Base-by-base conservation (phyloP, 2,329 filamentous ascomycete genomes). In the Beauveria rudraprayagi region DNA sequence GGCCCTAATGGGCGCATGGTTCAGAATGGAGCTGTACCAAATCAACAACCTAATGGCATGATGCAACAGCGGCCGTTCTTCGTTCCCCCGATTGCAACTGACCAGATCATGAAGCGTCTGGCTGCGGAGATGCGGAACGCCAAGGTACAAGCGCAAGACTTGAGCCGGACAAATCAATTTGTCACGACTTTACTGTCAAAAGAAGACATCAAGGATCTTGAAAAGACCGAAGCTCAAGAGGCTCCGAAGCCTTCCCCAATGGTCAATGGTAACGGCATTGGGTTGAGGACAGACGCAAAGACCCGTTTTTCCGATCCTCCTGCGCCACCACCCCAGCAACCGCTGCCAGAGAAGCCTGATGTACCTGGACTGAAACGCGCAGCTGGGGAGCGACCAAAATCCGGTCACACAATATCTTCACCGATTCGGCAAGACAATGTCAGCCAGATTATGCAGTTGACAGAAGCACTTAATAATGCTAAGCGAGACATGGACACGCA, bases 301-400 rank as follows among this genome's bases (percentile, higher is more conserved):
- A 84, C 90, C 5, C 84, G 92, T 57, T 97, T 97, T 71, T 94
- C 91, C 1, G 92, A 97, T 62, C 93, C 93, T 56, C 93, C 93
- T 4, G 93, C 92, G 24, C 93, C 93, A 8, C 93, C 93, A 28
- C 93, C 93, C 30, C 92, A 96, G 67, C 92, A 96, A 67, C 93
- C 93, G 16, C 78, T 97, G 6, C 93, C 93, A 1, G 92, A 97
- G 71, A 97, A 97, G 72, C 93, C 93, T 0, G 91, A 96, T 73
- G 84, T 82, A 0, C 84, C 87, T 0, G 84, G 90, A 1, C 74
- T 96, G 34, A 92, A 90, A 70, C 84, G 92, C 60, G 82, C 81
- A 5, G 86, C 90, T 28, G 92, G 89, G 0, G 91, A 96, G 65
- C 85, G 88, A 61, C 82, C 88, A 9, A 90, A 87, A 70, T 77